Evolutionary conservation across 805 yeast genomes (phyloP), one percentile per base, ranked within the genome.

Genomic region (Hanseniaspora vineae): DNA sequence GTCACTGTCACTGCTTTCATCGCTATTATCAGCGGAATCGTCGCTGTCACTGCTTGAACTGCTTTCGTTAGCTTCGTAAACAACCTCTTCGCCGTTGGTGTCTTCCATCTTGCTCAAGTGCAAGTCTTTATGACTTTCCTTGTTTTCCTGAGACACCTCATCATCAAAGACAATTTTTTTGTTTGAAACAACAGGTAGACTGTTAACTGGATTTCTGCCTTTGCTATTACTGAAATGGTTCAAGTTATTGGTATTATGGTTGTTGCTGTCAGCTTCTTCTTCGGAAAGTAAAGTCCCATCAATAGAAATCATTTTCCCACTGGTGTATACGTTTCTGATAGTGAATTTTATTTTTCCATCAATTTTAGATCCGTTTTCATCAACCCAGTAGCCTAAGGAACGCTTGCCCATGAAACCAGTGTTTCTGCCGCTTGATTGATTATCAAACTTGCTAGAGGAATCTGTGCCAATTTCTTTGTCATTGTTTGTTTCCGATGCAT

Each of bases 341-440:
- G 80, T 77, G 64, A 92, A 88, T 55, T 71, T 72, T 45, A 90
- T 64, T 31, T 47, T 47, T 3, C 96, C 97, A 54, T 84, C 96
- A 17, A 92, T 70, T 47, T 81, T 78, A 42, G 74, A 69, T 13
- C 82, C 95, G 49, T 77, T 69, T 42, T 71, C 83, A 61, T 90
- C 96, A 12, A 71, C 71, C 98, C 98, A 90, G 61, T 84, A 76
- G 1, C 98, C 98, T 54, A 84, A 69, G 0, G 88, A 80, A 49
- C 72, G 71, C 49, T 49, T 47, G 35, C 39, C 39, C 39, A 35
- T 35, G 8, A 35, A 11, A 35, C 39, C n/a, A 12, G 17, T 35
- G 15, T 14, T 35, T 6, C 15, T 14, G 6, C 39, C 15, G 15
- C 17, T 11, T 10, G 40, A 49, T 20, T n/a, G n/a, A n/a, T n/a